These are phyloP conservation scores for Vachellia pachyceras DNA, from an alignment of 306 rosid species.

Conservation along the genomic window DNA sequence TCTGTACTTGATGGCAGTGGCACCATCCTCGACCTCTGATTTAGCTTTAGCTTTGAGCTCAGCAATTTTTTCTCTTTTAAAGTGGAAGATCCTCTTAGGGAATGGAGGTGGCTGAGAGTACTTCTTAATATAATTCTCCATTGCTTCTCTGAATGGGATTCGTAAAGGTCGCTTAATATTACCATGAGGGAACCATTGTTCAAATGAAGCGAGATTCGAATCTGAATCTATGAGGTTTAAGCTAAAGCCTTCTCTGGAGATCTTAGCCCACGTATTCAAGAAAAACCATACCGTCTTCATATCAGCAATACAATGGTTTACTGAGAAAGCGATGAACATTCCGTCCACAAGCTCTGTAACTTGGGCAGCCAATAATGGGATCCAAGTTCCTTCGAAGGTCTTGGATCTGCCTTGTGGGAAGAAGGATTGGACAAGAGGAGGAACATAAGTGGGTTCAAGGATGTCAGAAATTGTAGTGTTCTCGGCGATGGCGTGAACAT, in stretches of 20 bases:
- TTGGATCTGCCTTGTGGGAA: neutral
- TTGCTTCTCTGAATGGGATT: neutral
- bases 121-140: neutral
- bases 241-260: neutral
- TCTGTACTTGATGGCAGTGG: neutral
- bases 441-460: neutral
- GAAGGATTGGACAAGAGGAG: neutral
- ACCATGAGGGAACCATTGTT: neutral
- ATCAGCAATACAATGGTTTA: neutral
- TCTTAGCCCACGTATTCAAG: neutral
- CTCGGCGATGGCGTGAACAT: neutral
- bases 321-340: neutral
- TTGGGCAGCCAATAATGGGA: neutral
- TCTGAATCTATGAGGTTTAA: neutral
- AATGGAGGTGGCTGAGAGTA: neutral
- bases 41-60: neutral
- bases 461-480: neutral
- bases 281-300: neutral
- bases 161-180: neutral
- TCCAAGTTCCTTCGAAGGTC: neutral
- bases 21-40: neutral
- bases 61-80: neutral
- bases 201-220: neutral
- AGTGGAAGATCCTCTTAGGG: neutral
- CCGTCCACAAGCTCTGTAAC: neutral